phyloP scores from a whole-genome alignment of 2,329 filamentous ascomycete species.

The Penicillium brasilianum region DNA sequence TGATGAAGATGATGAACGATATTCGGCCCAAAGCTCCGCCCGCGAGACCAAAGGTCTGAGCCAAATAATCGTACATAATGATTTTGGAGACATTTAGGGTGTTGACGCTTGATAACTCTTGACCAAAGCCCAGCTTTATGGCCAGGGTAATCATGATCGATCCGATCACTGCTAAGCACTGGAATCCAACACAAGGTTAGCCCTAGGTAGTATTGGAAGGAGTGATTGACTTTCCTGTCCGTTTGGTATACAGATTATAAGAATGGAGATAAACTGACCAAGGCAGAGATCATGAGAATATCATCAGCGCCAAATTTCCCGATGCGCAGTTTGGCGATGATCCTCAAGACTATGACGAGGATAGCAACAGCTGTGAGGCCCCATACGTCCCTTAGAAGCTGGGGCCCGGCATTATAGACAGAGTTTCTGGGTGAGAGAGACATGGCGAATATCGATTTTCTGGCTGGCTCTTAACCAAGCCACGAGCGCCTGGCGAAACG shows the following conservation, averaged over 20 bases:
- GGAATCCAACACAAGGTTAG: conserved; percentile 11
- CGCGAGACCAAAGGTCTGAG: conserved; percentile 32
- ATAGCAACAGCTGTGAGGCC: conserved; percentile 26
- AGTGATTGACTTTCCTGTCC: neutral
- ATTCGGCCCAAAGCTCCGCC: conserved; percentile 30
- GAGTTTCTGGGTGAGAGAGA: conserved; percentile 12
- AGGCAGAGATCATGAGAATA: conserved; percentile 29
- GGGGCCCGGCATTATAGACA: conserved; percentile 16
- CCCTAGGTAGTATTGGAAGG: neutral
- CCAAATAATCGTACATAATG: conserved; percentile 34
- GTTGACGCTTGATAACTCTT: conserved; percentile 15
- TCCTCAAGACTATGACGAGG: conserved; percentile 23
- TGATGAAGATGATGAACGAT: conserved; percentile 33
- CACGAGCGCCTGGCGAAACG: conserved; percentile 7
- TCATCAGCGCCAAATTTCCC: conserved; percentile 32
- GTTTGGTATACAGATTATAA: neutral
- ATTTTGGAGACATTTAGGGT: conserved; percentile 15
- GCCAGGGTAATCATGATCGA: conserved; percentile 30
- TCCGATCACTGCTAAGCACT: conserved; percentile 29
- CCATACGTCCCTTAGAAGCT: conserved; percentile 31
- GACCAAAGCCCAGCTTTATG: conserved; percentile 30
- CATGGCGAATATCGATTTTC: conserved; percentile 13
- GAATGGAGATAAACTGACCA: conserved; percentile 26
- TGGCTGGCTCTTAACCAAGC: conserved; percentile 1
- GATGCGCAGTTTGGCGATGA: conserved; percentile 29